Evolutionary conservation across 1,284 basidiomycete species (phyloP), one percentile per base, ranked within the genome.

Genomic region (Golubevia sp.): DNA sequence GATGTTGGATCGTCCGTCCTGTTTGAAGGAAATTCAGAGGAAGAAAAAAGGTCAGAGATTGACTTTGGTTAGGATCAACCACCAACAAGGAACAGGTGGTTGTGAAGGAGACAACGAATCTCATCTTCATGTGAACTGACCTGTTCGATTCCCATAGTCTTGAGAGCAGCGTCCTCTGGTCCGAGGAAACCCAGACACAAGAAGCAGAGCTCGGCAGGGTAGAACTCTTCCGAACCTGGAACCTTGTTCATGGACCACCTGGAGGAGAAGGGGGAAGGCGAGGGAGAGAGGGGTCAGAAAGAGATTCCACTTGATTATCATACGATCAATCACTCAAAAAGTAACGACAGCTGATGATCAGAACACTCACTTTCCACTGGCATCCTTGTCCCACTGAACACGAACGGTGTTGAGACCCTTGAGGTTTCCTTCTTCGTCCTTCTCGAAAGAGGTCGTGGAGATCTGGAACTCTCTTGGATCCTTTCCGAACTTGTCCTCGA

Each of bases 391-490:
- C 79, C 79, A 81, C 59, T 71, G 68, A 53, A 81, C 79, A 61
- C 68, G 67, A 59, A 75, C 73, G 23, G 76, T 78, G 71, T 79
- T 68, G 54, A 81, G 73, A 13, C 76, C 79, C 23, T 74, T 67
- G 26, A 81, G 71, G 63, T 81, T 79, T 67, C 77, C 77, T 23
- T 65, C 61, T 55, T 70, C 77, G 59, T 81, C 74, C 68, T 77
- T 77, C 67, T 78, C 79, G 64, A 81, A 81, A 64, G 70, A 68
- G 48, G 76, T 78, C 54, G 79, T 81, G 56, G 79, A 78, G 69
- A 76, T 81, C 69, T 74, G 73, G 76, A 74, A 81, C 64, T 72
- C 69, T 49, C 78, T 73, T 23, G 78, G 78, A 70, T 81, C 78
- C 20, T 61, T 65, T 50, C 77, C 77, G 67, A 70, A 81, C 51